These are phyloP conservation scores for Trypanosomatidae sp. DNA, from an alignment of 208 protist species.

Conservation along the genomic window DNA sequence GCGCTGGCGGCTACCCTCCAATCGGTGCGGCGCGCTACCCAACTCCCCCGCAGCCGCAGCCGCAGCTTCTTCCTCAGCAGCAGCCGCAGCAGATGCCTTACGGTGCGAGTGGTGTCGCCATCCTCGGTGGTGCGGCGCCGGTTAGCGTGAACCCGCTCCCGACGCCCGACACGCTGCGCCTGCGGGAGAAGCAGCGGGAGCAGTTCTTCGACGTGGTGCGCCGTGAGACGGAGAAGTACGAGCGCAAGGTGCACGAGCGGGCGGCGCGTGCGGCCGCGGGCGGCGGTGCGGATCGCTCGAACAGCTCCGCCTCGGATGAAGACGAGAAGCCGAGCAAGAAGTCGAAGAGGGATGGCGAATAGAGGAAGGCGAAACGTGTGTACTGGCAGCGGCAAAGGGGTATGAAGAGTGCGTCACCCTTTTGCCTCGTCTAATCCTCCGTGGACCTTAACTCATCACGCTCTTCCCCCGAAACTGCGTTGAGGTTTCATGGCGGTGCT, in stretches of 20 bases:
- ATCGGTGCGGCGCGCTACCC: too few species aligned
- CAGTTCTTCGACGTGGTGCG: constrained; percentile 83
- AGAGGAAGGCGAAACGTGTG: too few species aligned
- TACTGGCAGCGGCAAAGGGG: too few species aligned
- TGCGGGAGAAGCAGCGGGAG: constrained; percentile 82
- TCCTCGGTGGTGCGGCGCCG: background rate
- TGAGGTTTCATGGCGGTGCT: too few species aligned
- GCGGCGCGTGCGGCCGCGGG: constrained; percentile 30
- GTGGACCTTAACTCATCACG: too few species aligned
- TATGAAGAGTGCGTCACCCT: too few species aligned
- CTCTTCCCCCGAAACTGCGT: too few species aligned
- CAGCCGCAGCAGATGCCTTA: background rate
- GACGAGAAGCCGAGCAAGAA: constrained; percentile 16
- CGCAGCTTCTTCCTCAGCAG: background rate
- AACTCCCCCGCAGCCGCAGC: background rate
- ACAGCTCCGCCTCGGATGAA: constrained; percentile 26
- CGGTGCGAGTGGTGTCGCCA: too few species aligned
- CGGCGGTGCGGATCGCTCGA: constrained; percentile 21
- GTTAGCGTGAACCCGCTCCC: constrained; percentile 45
- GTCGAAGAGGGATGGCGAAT: constrained; percentile 15
- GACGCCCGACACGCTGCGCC: constrained; percentile 56
- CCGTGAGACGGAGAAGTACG: constrained; percentile 68
- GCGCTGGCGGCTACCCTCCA: too few species aligned
- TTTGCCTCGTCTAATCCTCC: too few species aligned
- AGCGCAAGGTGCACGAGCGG: constrained; percentile 56